Evolutionary conservation across 2,329 filamentous ascomycete species (phyloP).

Genomic region (Aspergillus sp.): DNA sequence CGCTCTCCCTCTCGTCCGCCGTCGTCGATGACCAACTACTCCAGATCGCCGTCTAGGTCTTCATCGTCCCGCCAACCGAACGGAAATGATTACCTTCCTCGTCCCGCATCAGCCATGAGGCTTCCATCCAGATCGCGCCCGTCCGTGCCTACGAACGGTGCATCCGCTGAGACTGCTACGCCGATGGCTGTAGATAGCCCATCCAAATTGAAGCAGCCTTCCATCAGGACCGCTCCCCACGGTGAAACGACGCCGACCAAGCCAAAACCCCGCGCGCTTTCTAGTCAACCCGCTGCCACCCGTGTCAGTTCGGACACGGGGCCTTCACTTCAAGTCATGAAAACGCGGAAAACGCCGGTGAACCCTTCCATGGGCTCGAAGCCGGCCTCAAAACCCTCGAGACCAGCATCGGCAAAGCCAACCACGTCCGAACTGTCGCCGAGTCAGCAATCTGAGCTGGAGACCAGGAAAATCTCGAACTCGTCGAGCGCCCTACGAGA

Average conservation of each 20-base stretch:
- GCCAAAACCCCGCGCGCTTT: slow-evolving; percentile 48
- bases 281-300: neutral
- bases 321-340: slow-evolving; percentile 35
- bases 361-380: slow-evolving; percentile 28
- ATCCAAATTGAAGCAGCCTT: slow-evolving; percentile 23
- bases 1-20: slow-evolving; percentile 63
- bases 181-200: slow-evolving; percentile 19
- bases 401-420: slow-evolving; percentile 31
- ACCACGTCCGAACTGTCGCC: slow-evolving; percentile 28
- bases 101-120: slow-evolving; percentile 31
- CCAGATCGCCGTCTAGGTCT: slow-evolving; percentile 37
- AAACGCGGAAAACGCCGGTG: slow-evolving; percentile 36
- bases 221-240: slow-evolving; percentile 20
- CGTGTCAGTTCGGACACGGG: neutral
- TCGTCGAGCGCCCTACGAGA: slow-evolving; percentile 81
- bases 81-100: slow-evolving; percentile 52
- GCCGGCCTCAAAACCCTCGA: slow-evolving; percentile 31
- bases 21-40: slow-evolving; percentile 55
- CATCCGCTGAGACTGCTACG: slow-evolving; percentile 15
- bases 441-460: slow-evolving; percentile 29
- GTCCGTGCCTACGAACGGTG: slow-evolving; percentile 23
- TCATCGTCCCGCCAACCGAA: slow-evolving; percentile 53
- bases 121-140: slow-evolving; percentile 35
- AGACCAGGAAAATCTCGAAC: slow-evolving; percentile 54
- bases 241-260: slow-evolving; percentile 49